These are phyloP conservation scores for Dothideomycetes sp. DNA, from an alignment of 2,329 filamentous ascomycete species.

Conservation along the genomic window DNA sequence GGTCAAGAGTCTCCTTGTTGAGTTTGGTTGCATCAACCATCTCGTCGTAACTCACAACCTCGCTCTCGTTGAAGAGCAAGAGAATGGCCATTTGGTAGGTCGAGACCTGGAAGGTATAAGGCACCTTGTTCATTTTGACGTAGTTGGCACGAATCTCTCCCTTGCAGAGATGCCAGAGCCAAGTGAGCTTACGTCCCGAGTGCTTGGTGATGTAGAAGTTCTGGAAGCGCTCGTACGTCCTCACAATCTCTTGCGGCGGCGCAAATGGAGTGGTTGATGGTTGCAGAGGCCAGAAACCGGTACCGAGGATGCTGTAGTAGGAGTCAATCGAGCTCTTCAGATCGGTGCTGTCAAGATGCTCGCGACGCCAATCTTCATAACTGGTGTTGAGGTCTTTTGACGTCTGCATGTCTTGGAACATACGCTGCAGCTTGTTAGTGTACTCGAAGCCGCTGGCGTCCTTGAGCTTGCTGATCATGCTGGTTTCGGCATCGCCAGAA, in stretches of 20 bases:
- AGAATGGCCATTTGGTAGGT: conserved; percentile 97
- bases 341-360: conserved; percentile 52
- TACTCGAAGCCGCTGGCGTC: conserved; percentile 98
- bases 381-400: conserved; percentile 91
- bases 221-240: conserved; percentile 80
- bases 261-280: conserved; percentile 81
- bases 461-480: conserved; percentile 99
- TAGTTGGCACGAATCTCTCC: conserved; percentile 93
- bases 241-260: conserved; percentile 72
- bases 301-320: conserved; percentile 85
- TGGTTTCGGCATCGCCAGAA: conserved; percentile 93
- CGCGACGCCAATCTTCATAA: conserved; percentile 68
- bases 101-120: conserved; percentile 94
- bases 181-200: conserved; percentile 88
- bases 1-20: conserved; percentile 72
- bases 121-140: conserved; percentile 74
- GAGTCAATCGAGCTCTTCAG: conserved; percentile 67
- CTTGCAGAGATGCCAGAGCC: conserved; percentile 98
- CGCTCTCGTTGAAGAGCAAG: conserved; percentile 85
- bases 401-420: conserved; percentile 99
- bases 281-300: conserved; percentile 91
- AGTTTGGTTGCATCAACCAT: conserved; percentile 74
- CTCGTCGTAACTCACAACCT: conserved; percentile 76
- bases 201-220: conserved; percentile 95
- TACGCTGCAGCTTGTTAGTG: conserved; percentile 97